Base-by-base conservation (phyloP, 352 stramenopile genomes). In the Globisporangium okanoganense region DNA sequence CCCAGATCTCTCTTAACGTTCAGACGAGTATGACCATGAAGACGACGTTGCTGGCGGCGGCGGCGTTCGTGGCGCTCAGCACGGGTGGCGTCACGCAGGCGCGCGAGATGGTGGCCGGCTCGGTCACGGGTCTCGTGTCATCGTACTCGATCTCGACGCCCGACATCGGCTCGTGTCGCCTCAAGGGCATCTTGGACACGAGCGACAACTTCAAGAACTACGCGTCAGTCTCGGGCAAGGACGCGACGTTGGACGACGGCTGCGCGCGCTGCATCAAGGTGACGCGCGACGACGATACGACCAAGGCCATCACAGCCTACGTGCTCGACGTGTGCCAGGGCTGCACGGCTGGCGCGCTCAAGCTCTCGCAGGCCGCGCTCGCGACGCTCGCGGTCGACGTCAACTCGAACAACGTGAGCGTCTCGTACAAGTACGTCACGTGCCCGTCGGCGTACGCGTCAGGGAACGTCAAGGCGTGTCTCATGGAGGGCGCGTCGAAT, bases 121-220 rank as follows among this genome's bases (percentile, higher is more conserved):
- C 35, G 18, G 24, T 57, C 22, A 52, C 52, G 12, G 60, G 65
- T 54, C 20, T 69, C 65, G 16, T 82, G 40, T 75, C 71, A n/a
- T 52, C 72, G 27, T 89, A 88, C 66, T 76, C 71, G 52, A 86
- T 92, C 64, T 66, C 70, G 58, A 70, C 80, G 56, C 70, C 83
- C 24, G 73, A 79, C 61, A 82, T 76, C 61, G 85, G 81, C 56
- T 78, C 76, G 38, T 94, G 85, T 61, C 83, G 82, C 13, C 73
- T 94, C 49, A 80, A 89, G 65, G 78, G 81, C 67, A 74, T 92
- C 51, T 61, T 69, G 9, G 43, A 53, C 3, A 62, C 59, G 52
- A 88, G 75, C 55, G 81, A 85, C 59, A 92, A 90, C 58, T 89
- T 88, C 68, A 90, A 90, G 67, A 70, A 78, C 58, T 94, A 90